Base-by-base conservation (phyloP, 2,329 filamentous ascomycete species). In the Aspergillus quadrilineatus region DNA sequence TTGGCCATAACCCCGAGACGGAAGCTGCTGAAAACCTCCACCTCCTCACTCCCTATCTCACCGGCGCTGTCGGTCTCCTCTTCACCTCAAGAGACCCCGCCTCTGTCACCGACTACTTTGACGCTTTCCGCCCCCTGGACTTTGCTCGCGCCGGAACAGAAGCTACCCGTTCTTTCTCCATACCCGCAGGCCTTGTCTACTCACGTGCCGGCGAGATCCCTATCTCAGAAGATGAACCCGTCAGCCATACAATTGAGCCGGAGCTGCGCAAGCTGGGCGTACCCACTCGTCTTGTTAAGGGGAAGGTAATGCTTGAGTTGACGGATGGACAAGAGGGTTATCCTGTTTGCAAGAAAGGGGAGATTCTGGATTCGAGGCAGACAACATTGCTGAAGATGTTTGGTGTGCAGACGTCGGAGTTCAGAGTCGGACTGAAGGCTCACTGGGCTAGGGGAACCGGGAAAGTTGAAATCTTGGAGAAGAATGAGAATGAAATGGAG, bases 361-460 rank as follows among this genome's bases (percentile, higher is more conserved):
- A 97, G 70, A 82, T 86, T 44, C 77, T 99, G 64, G 92, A 97
- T 75, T 92, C 89, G 64, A 84, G 93, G 67, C 94, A 99, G 82
- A 97, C 94, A 56, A 88, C 92, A 62, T 78, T 99, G 70, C 76
- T 99, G 75, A 97, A 97, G 84, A 82, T 96, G 68, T 97, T 99
- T 77, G 89, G 91, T 52, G 85, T 97, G 56, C 90, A 89, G 61
- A 85, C 94, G 76, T 90, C 91, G 57, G 92, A 97, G 78, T 99
- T 99, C 79, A 87, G 82, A 73, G 86, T 99, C 57, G 82, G 86
- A 68, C 78, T 96, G 63, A 78, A 89, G 73, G 92, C 92, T 70
- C 88, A 82, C 30, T 80, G 76, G 74, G 70, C 68, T 36, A 71
- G 73, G 62, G 66, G 67, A 52, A 72, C 68, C 14, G 72, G 69